These are phyloP conservation scores for Pythium chondricola DNA, from an alignment of 352 stramenopile genomes.

Conservation along the genomic window DNA sequence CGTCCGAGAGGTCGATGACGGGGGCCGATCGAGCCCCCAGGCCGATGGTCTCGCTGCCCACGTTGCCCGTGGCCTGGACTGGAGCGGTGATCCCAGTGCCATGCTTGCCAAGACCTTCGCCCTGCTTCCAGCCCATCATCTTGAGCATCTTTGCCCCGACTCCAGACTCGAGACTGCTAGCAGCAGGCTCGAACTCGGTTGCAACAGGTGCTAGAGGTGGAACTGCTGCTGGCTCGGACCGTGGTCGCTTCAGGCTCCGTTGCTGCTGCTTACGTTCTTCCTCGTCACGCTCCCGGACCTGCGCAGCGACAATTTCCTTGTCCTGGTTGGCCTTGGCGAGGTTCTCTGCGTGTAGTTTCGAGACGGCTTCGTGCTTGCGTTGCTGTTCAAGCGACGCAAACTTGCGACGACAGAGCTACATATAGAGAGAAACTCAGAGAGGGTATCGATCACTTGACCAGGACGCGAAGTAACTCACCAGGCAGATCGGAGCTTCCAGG, in stretches of 20 bases:
- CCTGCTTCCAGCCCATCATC: conserved; percentile 86
- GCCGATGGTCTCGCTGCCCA: conserved; percentile 39
- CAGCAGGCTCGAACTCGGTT: conserved; percentile 3
- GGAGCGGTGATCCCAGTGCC: conserved; percentile 72
- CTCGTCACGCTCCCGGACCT: conserved; percentile 58
- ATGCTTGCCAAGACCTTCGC: conserved; percentile 74
- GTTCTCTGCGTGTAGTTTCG: conserved; percentile 69
- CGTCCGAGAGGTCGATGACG: conserved; percentile 37
- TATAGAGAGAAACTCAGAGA: neutral
- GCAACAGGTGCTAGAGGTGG: too few species aligned
- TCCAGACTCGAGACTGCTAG: conserved; percentile 36
- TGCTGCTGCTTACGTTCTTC: conserved; percentile 26
- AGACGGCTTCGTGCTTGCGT: conserved; percentile 73
- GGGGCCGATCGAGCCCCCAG: conserved; percentile 35
- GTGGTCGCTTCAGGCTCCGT: conserved; percentile 13
- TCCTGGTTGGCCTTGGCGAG: conserved; percentile 70
- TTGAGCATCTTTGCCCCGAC: conserved; percentile 85
- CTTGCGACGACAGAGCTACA: conserved; percentile 73
- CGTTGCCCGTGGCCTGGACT: conserved; percentile 37
- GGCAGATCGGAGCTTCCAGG: conserved; percentile 64
- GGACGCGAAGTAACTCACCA: conserved; percentile 49
- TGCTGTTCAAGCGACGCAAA: conserved; percentile 69
- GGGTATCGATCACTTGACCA: too few species aligned
- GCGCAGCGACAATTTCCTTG: conserved; percentile 51
- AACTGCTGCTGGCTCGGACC: too few species aligned